Base-by-base conservation (phyloP, 1,139 yeast species). In the Scheffersomyces titani region DNA sequence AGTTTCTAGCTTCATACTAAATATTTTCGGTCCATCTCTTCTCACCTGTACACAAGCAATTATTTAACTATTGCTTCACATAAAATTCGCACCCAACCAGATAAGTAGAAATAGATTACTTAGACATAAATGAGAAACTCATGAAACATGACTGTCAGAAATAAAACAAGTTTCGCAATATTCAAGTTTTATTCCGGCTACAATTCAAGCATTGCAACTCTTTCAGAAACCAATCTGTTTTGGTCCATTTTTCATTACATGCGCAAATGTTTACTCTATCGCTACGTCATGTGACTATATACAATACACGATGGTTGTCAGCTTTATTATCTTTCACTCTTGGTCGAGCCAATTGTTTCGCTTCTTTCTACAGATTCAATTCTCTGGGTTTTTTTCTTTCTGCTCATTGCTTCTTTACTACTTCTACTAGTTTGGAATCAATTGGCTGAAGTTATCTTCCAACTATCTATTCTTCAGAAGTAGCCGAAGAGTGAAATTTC, bases 271-370 rank as follows among this genome's bases (percentile, higher is more conserved):
- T 44, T 47, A 50, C 45, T 44, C 53, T 30, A 22, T 45, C 16
- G 16, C 24, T 19, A 19, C 30, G 21, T 20, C 51, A 16, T 40
- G 44, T 6, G 22, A 20, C 50, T 44, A 47, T 30, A 52, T 47
- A 48, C 47, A 50, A 52, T 47, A 9, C 48, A 30, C 36, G 40
- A 47, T 30, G 50, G 47, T 49, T 24, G 49, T 13, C 30, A 30
- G 19, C 50, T 6, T 13, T 9, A 30, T 30, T 13, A 6, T 9
- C 13, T 11, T 30, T 30, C 40, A 30, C 40, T 30, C 13, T 30
- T 30, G 9, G 13, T 30, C 3, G 6, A 6, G 16, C 40, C 40
- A 30, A 30, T 30, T 30, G 40, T 30, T 30, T 30, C 40, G 6
- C 6, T 22, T 22, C 6, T 22, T 5, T 22, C 40, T 30, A 5